Evolutionary conservation across 345 rosid species (phyloP), one percentile per base, ranked within the genome.

Genomic region (Cochlearia excelsa): DNA sequence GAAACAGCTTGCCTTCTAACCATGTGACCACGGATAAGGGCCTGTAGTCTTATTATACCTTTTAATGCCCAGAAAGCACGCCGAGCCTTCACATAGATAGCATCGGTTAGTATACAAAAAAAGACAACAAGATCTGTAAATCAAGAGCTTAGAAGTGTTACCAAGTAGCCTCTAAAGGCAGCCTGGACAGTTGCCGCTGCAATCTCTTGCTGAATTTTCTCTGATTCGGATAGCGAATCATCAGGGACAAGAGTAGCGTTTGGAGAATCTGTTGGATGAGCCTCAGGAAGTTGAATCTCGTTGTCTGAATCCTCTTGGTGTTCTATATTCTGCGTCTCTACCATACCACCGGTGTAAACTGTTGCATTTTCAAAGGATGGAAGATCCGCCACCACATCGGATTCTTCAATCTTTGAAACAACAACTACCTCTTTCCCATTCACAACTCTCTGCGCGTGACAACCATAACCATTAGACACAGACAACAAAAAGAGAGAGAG

Each of bases 1-100:
- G 89, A 75, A 67, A 83, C 79, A 59, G 97, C 95, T 77, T 86
- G 99, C 69, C 94, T 83, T 76, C 95, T 82, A 69, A 88, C 91
- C 74, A 93, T 77, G 69, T 93, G 99, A 53, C 99, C 99, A 64
- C 97, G 95, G 60, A 88, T 85, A 59, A 85, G 84, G 33, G 97
- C 97, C 78, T 93, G 99, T 60, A 93, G 83, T 85, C 95, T 86
- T 73, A 93, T 83, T 67, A 93, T 93, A 57, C 97, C 99, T 85
- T 82, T 93, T 69, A 93, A 95, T 34, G 95, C 88, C 49, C 79
- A 75, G 67, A 87, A 93, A 53, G 99, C 99, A 55, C 97, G 78
- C 1, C 97, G 99, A 54, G 97, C 99, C 99, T 92, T 77, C 68
- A 78, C 65, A 69, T 26, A 59, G 56, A 33, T 26, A 73, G 59